Percentiles rank a stretch among this genome's conserved stretches.
Conservation (phyloP, 768 basidiomycete genomes). For the Ramaria sp. region DNA sequence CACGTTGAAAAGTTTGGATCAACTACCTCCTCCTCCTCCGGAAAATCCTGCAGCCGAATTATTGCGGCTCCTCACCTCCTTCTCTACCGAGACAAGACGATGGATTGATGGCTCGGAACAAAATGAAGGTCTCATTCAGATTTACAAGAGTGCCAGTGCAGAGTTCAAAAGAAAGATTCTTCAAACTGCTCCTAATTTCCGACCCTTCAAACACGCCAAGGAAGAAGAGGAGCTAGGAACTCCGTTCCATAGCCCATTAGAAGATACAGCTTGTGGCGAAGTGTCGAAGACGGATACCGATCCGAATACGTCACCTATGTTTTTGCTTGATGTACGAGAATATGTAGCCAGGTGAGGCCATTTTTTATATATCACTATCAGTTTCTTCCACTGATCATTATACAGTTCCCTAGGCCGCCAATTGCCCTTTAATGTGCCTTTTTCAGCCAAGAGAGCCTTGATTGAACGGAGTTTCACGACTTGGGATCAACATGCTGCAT, state of each 20-base stretch:
- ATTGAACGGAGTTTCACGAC: not conserved
- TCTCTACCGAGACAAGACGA: not conserved
- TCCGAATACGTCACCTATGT: not conserved
- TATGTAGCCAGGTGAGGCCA: not conserved
- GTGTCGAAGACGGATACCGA: not conserved
- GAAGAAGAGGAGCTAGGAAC: not conserved
- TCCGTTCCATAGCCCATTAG: not conserved
- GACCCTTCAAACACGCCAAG: not conserved
- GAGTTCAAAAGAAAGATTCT: not conserved
- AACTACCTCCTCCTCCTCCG: not conserved
- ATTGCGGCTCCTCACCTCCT: not conserved
- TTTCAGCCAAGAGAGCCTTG: not conserved
- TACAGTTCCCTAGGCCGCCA: not conserved
- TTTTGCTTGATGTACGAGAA: not conserved
- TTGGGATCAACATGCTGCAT: not conserved
- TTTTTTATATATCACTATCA: not conserved
- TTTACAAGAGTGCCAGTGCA: not conserved
- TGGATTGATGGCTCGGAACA: not conserved
- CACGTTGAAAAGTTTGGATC: not conserved
- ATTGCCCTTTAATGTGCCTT: slow-evolving; percentile 1
- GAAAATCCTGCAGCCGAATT: not conserved
- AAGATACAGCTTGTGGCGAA: not conserved
- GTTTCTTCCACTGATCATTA: not conserved
- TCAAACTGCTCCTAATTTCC: not conserved
- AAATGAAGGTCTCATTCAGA: not conserved